Evolutionary conservation across 345 rosid genomes (phyloP), one percentile per base, ranked within the genome.

Genomic region (Syzygium aromaticum): DNA sequence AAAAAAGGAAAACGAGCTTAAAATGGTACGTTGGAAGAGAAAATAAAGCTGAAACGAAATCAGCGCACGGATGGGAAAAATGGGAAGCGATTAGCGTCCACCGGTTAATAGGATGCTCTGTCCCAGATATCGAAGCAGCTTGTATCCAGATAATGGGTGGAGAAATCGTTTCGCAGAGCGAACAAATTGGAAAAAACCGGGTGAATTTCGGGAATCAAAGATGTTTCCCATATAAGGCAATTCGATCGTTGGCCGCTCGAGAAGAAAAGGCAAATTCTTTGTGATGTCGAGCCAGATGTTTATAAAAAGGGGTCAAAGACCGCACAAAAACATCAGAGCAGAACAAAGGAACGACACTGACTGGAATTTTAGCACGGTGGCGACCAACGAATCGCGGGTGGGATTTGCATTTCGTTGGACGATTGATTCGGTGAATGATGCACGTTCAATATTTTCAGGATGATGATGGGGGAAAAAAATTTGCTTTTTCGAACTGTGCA

Each of bases 111-210:
- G 21, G 67, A 51, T 87, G 28, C 73, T 51, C 61, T 88, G 86
- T 91, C 92, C 90, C 94, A 87, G 93, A 92, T 89, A 88, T 86
- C 84, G 89, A 91, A 85, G 82, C 90, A 6, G 87, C 88, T 90
- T 80, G 33, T 87, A 89, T 87, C 57, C 11, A 52, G 52, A 8
- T 53, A 46, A 33, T 51, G 54, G 19, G 28, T 38, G 15, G 59
- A 38, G 4, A 73, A 73, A 73, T 73, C 82, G 21, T 38, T 73
- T 6, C 40, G 38, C 61, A 38, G 53, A 22, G 85, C 59, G 22
- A 25, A 86, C 85, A 88, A 64, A 56, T 54, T 88, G 87, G 53
- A 77, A 57, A 56, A 22, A 54, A 38, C 59, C 51, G 86, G 86
- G 22, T 40, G 43, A 73, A 73, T 73, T 73, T 73, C 21, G 49